phyloP scores from a whole-genome alignment of 768 basidiomycete genomes.

The Lactarius deliciosus region DNA sequence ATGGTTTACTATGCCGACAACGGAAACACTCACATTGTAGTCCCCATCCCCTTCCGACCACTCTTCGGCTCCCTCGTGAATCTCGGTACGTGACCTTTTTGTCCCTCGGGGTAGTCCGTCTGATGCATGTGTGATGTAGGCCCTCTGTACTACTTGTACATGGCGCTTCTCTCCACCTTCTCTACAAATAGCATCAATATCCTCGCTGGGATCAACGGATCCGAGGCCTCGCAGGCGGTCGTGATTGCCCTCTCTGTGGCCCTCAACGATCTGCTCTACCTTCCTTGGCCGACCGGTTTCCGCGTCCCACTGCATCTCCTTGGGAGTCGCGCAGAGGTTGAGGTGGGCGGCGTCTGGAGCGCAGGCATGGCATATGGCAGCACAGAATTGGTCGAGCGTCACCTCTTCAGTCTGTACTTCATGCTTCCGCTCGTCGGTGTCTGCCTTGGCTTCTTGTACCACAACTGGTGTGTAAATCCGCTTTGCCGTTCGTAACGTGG shows the following conservation, averaged over 20 bases:
- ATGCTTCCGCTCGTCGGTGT: conserved; percentile 95
- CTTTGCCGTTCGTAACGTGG: not conserved
- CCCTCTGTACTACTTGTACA: conserved; percentile 93
- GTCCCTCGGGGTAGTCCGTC: not conserved
- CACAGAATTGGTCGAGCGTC: conserved; percentile 83
- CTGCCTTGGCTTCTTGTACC: conserved; percentile 86
- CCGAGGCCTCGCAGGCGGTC: conserved; percentile 91
- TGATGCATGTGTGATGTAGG: conserved; percentile 47
- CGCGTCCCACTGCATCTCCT: conserved; percentile 69
- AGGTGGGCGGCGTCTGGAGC: conserved; percentile 75
- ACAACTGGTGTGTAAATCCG: conserved; percentile 79
- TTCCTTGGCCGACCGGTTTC: conserved; percentile 84
- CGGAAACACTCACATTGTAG: conserved; percentile 90
- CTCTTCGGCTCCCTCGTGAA: conserved; percentile 80
- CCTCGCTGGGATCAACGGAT: conserved; percentile 94
- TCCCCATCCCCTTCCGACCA: conserved; percentile 77
- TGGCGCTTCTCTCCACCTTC: conserved; percentile 94
- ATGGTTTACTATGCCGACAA: conserved; percentile 96
- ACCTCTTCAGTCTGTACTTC: conserved; percentile 95
- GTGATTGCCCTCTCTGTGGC: conserved; percentile 90
- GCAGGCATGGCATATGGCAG: conserved; percentile 88
- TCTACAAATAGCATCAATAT: conserved; percentile 99
- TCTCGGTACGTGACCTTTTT: conserved; percentile 57
- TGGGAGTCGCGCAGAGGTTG: conserved; percentile 63
- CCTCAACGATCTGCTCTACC: conserved; percentile 88